phyloP scores from a whole-genome alignment of 345 rosid species.

The Hypericum androsaemum region DNA sequence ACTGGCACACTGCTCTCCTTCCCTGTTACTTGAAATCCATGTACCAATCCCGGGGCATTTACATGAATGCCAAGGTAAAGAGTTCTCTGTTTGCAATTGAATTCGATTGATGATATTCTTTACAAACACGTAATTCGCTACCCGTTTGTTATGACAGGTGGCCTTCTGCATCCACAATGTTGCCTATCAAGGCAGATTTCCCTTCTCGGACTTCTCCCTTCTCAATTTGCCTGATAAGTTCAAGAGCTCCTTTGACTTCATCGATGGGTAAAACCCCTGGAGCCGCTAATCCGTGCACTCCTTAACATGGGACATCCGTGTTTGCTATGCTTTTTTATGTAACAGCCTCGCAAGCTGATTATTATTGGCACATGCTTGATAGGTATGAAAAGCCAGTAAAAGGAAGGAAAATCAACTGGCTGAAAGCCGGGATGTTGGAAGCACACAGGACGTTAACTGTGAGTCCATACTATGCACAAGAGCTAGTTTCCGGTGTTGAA shows the following conservation, averaged over 20 bases:
- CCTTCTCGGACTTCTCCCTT: conserved; percentile 50
- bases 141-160: conserved; percentile 33
- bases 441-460: conserved; percentile 67
- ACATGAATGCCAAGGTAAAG: conserved; percentile 65
- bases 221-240: conserved; percentile 65
- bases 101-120: background rate
- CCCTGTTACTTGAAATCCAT: conserved; percentile 71
- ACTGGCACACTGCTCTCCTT: conserved; percentile 92
- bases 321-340: no score
- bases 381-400: conserved; percentile 56
- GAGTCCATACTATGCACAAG: conserved; percentile 77
- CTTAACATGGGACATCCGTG: background rate
- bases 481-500: conserved; percentile 59
- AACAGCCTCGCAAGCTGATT: background rate
- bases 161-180: conserved; percentile 95
- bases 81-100: background rate
- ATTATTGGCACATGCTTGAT: conserved; percentile 8
- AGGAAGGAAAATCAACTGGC: conserved; percentile 96
- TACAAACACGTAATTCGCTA: background rate
- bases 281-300: no score
- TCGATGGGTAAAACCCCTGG: conserved; percentile 60
- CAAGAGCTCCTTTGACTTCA: conserved; percentile 78
- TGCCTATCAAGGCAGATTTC: conserved; percentile 83
- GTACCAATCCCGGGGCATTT: conserved; percentile 62
- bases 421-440: conserved; percentile 88